phyloP scores from a whole-genome alignment of 192 early-diverging fungal species.

The Umbelopsis vinacea region DNA sequence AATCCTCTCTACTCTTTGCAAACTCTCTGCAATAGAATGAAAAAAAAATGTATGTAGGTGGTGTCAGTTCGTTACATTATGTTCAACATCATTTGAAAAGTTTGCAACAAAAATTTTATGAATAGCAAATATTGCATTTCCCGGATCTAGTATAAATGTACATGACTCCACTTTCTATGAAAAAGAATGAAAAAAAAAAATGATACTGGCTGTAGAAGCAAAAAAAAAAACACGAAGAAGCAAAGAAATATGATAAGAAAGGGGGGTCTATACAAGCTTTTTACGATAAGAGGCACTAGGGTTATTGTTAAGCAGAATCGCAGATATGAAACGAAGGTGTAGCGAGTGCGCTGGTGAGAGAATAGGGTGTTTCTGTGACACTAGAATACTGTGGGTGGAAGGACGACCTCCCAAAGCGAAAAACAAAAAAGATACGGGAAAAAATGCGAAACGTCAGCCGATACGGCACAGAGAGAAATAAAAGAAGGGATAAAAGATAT shows the following conservation, averaged over 20 bases:
- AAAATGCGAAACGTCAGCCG: background rate
- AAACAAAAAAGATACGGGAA: conserved; percentile 11
- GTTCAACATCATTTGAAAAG: too few relatives aligned
- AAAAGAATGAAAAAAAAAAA: background rate
- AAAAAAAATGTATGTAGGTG: too few relatives aligned
- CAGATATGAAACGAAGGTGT: background rate
- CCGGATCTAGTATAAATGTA: conserved; percentile 22
- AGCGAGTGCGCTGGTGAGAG: background rate
- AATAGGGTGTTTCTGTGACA: background rate
- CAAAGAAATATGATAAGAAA: background rate
- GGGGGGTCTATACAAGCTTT: conserved; percentile 17
- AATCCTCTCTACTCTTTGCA: too few relatives aligned
- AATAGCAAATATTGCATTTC: background rate
- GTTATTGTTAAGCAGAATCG: conserved; percentile 2
- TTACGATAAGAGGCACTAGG: conserved; percentile 14
- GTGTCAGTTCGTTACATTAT: too few relatives aligned
- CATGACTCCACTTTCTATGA: conserved; percentile 15
- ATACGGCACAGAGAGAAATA: background rate
- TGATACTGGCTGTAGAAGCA: background rate
- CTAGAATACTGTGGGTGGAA: background rate
- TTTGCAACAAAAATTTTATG: conserved; percentile 7
- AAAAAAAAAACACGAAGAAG: background rate
- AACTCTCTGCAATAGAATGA: too few relatives aligned
- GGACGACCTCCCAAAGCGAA: background rate
- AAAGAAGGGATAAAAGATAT: background rate